A percentile compares a stretch with the other conserved stretches of the same genome.
Evolutionary conservation across 129 eudicot species (phyloP).

Genomic region (Helianthus annuus): DNA sequence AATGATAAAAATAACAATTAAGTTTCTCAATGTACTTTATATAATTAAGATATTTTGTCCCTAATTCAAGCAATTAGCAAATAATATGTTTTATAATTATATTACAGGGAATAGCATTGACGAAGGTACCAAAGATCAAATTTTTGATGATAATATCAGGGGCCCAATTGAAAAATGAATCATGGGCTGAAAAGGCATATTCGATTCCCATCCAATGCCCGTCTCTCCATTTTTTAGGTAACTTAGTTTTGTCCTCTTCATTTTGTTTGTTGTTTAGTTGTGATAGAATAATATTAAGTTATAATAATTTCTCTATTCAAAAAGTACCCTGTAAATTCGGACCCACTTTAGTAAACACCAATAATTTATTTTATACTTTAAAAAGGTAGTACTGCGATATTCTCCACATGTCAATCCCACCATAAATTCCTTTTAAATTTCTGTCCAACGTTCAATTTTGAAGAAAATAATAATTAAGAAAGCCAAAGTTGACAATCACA

Average conservation of each 20-base stretch:
- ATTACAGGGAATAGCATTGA: constrained; percentile 75
- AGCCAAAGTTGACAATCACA: background rate
- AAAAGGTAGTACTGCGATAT: background rate
- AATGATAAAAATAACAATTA: too few relatives aligned
- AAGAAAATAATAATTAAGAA: background rate
- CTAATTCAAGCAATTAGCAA: too few relatives aligned
- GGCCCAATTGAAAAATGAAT: constrained; percentile 59
- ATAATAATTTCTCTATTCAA: too few relatives aligned
- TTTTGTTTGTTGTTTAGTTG: background rate
- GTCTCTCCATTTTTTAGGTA: constrained; percentile 86
- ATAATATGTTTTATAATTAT: too few relatives aligned
- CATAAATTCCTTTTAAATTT: background rate
- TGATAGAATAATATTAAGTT: too few relatives aligned
- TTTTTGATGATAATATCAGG: constrained; percentile 71
- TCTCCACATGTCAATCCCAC: background rate
- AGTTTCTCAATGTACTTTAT: too few relatives aligned
- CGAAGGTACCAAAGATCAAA: constrained; percentile 68
- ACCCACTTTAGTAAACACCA: background rate
- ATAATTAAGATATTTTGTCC: too few relatives aligned
- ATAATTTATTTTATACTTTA: background rate
- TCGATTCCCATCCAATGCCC: constrained; percentile 59
- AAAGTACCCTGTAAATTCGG: background rate
- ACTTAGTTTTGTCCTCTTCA: background rate
- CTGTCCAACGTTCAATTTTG: background rate
- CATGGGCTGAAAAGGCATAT: constrained; percentile 71